phyloP scores from a whole-genome alignment of 352 stramenopile species.

The Phytopythium cucurbitacearum region DNA sequence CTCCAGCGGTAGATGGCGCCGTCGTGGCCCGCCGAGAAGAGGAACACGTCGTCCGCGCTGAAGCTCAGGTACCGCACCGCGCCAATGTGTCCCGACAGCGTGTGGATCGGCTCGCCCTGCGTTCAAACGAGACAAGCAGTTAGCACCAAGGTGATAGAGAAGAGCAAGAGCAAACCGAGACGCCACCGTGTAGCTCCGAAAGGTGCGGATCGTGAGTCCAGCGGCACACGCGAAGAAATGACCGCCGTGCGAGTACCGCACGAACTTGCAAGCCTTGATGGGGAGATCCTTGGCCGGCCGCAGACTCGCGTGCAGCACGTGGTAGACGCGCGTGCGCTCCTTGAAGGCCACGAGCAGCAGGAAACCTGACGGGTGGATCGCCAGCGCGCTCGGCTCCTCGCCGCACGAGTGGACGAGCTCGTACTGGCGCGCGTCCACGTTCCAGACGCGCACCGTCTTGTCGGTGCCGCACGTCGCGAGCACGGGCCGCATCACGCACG shows the following conservation, averaged over 20 bases:
- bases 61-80: constrained; percentile 61
- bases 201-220: constrained; percentile 58
- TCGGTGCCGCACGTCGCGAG: constrained; percentile 80
- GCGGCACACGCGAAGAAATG: constrained; percentile 73
- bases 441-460: constrained; percentile 87
- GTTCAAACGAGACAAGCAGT: not conserved
- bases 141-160: not conserved
- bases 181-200: constrained; percentile 58
- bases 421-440: constrained; percentile 65
- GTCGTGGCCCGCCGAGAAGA: constrained; percentile 78
- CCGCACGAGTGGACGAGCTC: constrained; percentile 58
- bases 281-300: constrained; percentile 57
- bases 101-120: constrained; percentile 58
- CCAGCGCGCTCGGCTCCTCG: constrained; percentile 59
- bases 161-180: not conserved
- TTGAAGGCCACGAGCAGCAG: constrained; percentile 75
- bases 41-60: constrained; percentile 64
- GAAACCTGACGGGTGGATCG: constrained; percentile 67
- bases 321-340: constrained; percentile 69
- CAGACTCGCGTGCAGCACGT: constrained; percentile 65
- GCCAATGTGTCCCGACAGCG: constrained; percentile 78
- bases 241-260: constrained; percentile 63
- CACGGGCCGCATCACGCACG: constrained; percentile 80
- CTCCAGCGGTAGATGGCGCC: constrained; percentile 82
- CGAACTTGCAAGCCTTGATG: constrained; percentile 58